phyloP scores from a whole-genome alignment of 2,329 filamentous ascomycete genomes.

The Cladophialophora exuberans region DNA sequence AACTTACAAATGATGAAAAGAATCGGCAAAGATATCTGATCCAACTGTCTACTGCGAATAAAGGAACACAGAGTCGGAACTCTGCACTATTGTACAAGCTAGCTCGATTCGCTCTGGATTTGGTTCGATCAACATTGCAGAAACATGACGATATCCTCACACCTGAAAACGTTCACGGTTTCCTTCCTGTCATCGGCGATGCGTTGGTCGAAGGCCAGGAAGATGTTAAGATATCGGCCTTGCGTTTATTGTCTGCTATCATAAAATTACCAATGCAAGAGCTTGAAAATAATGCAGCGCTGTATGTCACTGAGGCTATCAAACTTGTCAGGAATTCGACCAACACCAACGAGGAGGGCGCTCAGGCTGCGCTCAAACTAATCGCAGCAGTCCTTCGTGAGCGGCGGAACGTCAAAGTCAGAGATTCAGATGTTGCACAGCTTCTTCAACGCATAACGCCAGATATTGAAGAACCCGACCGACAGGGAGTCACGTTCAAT shows the following conservation, averaged over 20 bases:
- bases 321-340: conserved; percentile 76
- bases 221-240: conserved; percentile 86
- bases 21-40: conserved; percentile 75
- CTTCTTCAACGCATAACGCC: conserved; percentile 80
- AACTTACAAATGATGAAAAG: conserved; percentile 58
- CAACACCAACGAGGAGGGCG: conserved; percentile 78
- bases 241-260: conserved; percentile 82
- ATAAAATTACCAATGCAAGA: conserved; percentile 78
- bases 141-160: conserved; percentile 83
- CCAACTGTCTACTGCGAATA: conserved; percentile 74
- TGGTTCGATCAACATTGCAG: conserved; percentile 81
- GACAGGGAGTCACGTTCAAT: conserved; percentile 91
- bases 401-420: conserved; percentile 72
- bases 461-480: conserved; percentile 88
- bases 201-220: conserved; percentile 82
- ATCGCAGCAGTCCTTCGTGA: conserved; percentile 84
- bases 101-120: conserved; percentile 82
- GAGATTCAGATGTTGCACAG: conserved; percentile 80
- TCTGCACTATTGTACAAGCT: conserved; percentile 86
- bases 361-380: conserved; percentile 87
- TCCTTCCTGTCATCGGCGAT: conserved; percentile 87
- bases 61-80: conserved; percentile 39
- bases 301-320: conserved; percentile 84
- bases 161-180: conserved; percentile 76
- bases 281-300: conserved; percentile 70